Base-by-base conservation (phyloP, 805 yeast species). In the Candida quercuum region DNA sequence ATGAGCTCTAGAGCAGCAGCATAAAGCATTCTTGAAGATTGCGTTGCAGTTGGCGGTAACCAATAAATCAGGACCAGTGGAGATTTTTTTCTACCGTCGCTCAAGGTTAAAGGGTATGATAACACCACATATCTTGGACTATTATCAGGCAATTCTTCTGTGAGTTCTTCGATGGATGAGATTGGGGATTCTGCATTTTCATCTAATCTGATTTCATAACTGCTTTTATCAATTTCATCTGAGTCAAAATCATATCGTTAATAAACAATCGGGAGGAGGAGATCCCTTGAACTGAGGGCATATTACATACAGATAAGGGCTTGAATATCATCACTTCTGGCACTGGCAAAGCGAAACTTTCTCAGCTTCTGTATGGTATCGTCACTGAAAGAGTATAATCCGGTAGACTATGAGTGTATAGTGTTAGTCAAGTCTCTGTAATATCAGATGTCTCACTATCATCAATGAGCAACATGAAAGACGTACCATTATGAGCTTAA, bases 1-100 rank as follows among this genome's bases (percentile, higher is more conserved):
- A 89, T 71, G 46, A 81, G 61, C 56, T 89, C 96, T 17, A 86
- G 74, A 2, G 95, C 94, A 5, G 93, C 95, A 1, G 96, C 97
- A 51, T 87, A 88, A 34, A 86, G 62, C 97, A 88, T 89, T 58
- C 82, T 79, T 52, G 74, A 68, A 38, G 83, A 85, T 55, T 82
- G 91, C 14, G 85, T 81, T n/a, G 86, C 71, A 0, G 95, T 86
- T 19, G 81, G 81, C 4, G 97, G 97, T 42, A 86, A 73, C 80
- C 89, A 89, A 59, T 87, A 89, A n/a, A 89, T 49, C 56, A 89
- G 59, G 2, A 88, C 86, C 43, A 83, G 70, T 3, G 96, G 96
- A 9, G 76, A 70, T 33, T 78, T 72, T 51, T 74, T 70, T 38
- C 94, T 69, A 0, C 95, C 95, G 50, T 88, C 96, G 23, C 64